Percentiles rank a stretch among this genome's conserved stretches.
phyloP scores from a whole-genome alignment of 78 protist species.

The Polysphondylium violaceum region DNA sequence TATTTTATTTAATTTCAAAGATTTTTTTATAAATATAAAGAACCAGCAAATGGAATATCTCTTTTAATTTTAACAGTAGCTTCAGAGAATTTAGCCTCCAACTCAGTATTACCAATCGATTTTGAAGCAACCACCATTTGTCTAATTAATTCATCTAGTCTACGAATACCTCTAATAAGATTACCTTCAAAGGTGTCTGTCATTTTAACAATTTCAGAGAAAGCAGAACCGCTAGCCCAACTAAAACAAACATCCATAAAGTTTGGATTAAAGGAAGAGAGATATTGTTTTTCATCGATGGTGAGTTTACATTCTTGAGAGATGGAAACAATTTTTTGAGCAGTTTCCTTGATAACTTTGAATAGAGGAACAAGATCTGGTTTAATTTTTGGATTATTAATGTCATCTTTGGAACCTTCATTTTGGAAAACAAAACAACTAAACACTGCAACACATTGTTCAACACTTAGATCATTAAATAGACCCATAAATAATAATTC shows the following conservation, averaged over 20 bases:
- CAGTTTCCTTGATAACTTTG: constrained; percentile 84
- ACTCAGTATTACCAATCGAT: constrained; percentile 94
- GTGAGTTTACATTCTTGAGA: constrained; percentile 87
- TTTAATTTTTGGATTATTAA: constrained; percentile 26
- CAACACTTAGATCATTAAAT: constrained; percentile 89
- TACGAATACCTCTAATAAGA: constrained; percentile 90
- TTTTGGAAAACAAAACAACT: constrained; percentile 89
- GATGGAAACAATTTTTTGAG: constrained; percentile 85
- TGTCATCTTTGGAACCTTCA: constrained; percentile 1
- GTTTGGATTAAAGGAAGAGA: constrained; percentile 82
- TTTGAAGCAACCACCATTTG: constrained; percentile 94
- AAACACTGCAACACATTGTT: constrained; percentile 89
- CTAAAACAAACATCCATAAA: constrained; percentile 85
- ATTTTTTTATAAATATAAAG: constrained; percentile 90
- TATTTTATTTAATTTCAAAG: background rate
- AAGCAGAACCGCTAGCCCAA: constrained; percentile 90
- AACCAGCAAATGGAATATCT: constrained; percentile 97
- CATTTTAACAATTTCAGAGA: constrained; percentile 88
- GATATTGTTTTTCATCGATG: constrained; percentile 85
- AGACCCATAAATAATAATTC: constrained; percentile 96
- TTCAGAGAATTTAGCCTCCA: constrained; percentile 88
- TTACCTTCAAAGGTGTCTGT: constrained; percentile 97
- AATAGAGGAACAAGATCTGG: constrained; percentile 81
- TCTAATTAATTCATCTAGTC: constrained; percentile 94
- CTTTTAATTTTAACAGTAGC: constrained; percentile 87